These are phyloP conservation scores for Mycena pura DNA, from an alignment of 768 basidiomycete species.

Conservation along the genomic window DNA sequence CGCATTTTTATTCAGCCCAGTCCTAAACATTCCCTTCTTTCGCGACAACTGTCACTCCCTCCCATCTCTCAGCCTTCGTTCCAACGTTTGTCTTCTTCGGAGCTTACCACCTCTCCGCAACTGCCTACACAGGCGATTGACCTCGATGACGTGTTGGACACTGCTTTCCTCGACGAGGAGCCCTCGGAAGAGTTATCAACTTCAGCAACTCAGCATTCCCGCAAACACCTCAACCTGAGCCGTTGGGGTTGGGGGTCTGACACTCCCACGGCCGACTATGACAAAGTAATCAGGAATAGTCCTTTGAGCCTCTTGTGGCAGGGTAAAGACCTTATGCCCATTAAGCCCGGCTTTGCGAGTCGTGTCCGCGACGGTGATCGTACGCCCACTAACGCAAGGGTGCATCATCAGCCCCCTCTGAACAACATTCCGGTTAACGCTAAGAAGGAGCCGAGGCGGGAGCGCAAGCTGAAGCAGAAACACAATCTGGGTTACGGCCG, in stretches of 20 bases:
- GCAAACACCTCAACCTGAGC: conserved; percentile 54
- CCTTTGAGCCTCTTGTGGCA: conserved; percentile 68
- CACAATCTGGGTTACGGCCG: conserved; percentile 51
- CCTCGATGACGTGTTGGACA: conserved; percentile 80
- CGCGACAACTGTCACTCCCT: conserved; percentile 35
- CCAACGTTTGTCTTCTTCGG: conserved; percentile 46
- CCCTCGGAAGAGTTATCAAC: conserved; percentile 42
- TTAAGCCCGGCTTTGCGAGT: conserved; percentile 50
- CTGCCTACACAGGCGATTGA: conserved; percentile 60
- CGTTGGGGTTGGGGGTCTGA: conserved; percentile 68
- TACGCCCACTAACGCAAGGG: conserved; percentile 53
- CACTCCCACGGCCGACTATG: conserved; percentile 48
- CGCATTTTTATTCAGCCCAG: conserved; percentile 31
- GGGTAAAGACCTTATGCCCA: conserved; percentile 31
- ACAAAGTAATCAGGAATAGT: conserved; percentile 59
- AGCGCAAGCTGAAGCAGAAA: conserved; percentile 74
- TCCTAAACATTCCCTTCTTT: conserved; percentile 38
- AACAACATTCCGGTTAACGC: conserved; percentile 54
- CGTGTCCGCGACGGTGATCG: conserved; percentile 60
- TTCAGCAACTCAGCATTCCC: conserved; percentile 37
- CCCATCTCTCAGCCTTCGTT: conserved; percentile 35
- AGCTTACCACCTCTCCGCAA: conserved; percentile 42
- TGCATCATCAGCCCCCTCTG: conserved; percentile 42
- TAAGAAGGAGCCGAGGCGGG: conserved; percentile 68
- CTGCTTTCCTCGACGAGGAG: conserved; percentile 71